Percentiles rank a stretch among this genome's conserved stretches.
These are phyloP conservation scores for Flaveria linearis DNA, from an alignment of 129 eudicot genomes.

Conservation along the genomic window DNA sequence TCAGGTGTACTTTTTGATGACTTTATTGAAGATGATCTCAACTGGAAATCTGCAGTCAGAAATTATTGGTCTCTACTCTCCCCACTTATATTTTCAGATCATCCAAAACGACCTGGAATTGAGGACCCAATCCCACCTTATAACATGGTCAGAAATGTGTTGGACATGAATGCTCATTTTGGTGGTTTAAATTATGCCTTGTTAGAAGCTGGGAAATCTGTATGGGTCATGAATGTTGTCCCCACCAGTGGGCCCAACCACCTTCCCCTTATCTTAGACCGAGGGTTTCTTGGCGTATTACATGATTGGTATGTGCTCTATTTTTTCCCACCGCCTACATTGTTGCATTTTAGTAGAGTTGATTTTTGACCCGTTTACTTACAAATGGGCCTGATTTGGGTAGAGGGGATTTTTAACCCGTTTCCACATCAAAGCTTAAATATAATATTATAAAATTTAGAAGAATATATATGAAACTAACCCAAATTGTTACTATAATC, in stretches of 20 bases:
- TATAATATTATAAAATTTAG: too few relatives aligned
- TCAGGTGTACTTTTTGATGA: conserved; percentile 74
- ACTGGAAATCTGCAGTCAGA: conserved; percentile 73
- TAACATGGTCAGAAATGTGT: conserved; percentile 92
- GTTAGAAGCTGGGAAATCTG: conserved; percentile 82
- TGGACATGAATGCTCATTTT: conserved; percentile 97
- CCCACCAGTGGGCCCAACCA: conserved; percentile 72
- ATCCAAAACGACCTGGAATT: conserved; percentile 96
- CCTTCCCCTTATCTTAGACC: conserved; percentile 82
- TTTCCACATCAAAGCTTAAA: neutral
- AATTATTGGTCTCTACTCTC: conserved; percentile 93
- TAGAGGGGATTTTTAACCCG: too few relatives aligned
- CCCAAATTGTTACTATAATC: too few relatives aligned
- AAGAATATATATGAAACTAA: neutral
- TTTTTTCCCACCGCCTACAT: neutral
- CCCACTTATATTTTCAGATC: conserved; percentile 92
- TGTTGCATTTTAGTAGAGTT: neutral
- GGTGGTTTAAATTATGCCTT: conserved; percentile 96
- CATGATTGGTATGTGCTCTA: conserved; percentile 80
- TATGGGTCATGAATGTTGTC: conserved; percentile 99
- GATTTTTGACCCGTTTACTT: neutral
- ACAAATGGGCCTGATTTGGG: neutral
- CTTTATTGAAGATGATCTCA: conserved; percentile 62
- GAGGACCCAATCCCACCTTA: conserved; percentile 98
- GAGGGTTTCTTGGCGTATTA: conserved; percentile 86